Conservation (phyloP, 2,329 filamentous ascomycete species). For the Stachybotrys chartarum region DNA sequence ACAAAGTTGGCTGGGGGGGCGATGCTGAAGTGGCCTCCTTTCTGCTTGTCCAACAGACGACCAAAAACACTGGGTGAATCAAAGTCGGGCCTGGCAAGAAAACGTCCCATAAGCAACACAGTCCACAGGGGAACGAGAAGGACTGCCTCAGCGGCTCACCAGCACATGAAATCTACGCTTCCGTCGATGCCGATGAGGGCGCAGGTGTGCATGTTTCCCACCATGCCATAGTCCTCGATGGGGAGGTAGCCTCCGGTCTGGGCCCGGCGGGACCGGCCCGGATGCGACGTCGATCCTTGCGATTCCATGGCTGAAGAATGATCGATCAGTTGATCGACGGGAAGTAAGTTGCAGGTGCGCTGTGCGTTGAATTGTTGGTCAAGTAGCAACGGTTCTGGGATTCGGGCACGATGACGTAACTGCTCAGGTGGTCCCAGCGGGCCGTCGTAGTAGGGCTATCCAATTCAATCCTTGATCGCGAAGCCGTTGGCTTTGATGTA, state of each 20-base stretch:
- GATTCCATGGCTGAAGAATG: constrained; percentile 19
- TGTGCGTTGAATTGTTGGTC: too few species aligned
- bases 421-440: too few species aligned
- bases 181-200: constrained; percentile 69
- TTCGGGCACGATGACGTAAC: too few species aligned
- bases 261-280: constrained; percentile 20
- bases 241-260: constrained; percentile 45
- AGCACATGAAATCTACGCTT: constrained; percentile 72
- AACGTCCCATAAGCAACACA: not conserved
- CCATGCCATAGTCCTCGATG: constrained; percentile 73
- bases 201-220: constrained; percentile 75
- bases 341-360: too few species aligned
- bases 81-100: constrained; percentile 57
- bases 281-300: constrained; percentile 22
- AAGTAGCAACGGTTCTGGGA: too few species aligned
- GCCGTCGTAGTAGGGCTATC: too few species aligned
- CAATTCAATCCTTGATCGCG: too few species aligned
- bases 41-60: constrained; percentile 65
- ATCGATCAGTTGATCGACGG: too few species aligned
- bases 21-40: constrained; percentile 68
- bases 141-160: constrained; percentile 34
- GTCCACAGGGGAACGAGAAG: not conserved
- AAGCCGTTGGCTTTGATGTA: too few species aligned
- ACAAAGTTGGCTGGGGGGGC: constrained; percentile 40
- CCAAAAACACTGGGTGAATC: constrained; percentile 73